These are phyloP conservation scores for Starmerella ratchasimensis DNA, from an alignment of 805 yeast species.

Conservation along the genomic window DNA sequence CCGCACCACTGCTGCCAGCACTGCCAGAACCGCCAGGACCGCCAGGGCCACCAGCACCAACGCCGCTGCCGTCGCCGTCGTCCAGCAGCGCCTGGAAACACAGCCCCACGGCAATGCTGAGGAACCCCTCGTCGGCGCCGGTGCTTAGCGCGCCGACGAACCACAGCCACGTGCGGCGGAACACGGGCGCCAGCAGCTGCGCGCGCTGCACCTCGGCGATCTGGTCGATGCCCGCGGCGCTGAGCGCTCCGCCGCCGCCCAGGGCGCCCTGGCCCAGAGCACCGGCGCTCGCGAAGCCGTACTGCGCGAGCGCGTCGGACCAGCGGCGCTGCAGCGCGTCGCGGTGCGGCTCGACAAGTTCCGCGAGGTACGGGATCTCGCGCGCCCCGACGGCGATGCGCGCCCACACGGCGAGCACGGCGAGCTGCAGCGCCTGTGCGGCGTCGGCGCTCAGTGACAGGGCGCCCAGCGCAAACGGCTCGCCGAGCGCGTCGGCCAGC, in stretches of 20 bases:
- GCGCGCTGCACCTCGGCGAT: constrained; percentile 24
- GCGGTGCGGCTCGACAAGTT: constrained; percentile 37
- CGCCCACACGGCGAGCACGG: constrained; percentile 33
- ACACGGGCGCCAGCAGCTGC: constrained; percentile 34
- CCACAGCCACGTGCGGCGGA: constrained; percentile 58
- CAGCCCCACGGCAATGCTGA: constrained; percentile 59
- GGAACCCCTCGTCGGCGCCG: constrained; percentile 41
- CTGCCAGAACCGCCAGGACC: no score
- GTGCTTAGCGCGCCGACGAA: constrained; percentile 60
- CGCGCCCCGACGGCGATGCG: constrained; percentile 24
- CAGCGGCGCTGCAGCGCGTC: constrained; percentile 58
- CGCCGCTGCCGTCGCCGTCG: no score
- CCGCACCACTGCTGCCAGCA: constrained; percentile 13
- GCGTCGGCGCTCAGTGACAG: constrained; percentile 28
- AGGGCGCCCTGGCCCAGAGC: constrained; percentile 26
- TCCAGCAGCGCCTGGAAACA: constrained; percentile 55
- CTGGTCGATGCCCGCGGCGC: constrained; percentile 24
- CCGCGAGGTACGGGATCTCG: constrained; percentile 27
- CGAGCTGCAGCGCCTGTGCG: constrained; percentile 26
- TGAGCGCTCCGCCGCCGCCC: no score
- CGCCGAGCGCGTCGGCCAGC: constrained; percentile 49
- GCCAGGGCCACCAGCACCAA: neutral
- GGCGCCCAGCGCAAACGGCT: constrained; percentile 25
- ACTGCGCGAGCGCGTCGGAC: constrained; percentile 64
- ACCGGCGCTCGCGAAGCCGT: constrained; percentile 48